A percentile compares a stretch with the other conserved stretches of the same genome.
These are phyloP conservation scores for Plicaturopsis crispa DNA, from an alignment of 768 basidiomycete genomes.

Conservation along the genomic window DNA sequence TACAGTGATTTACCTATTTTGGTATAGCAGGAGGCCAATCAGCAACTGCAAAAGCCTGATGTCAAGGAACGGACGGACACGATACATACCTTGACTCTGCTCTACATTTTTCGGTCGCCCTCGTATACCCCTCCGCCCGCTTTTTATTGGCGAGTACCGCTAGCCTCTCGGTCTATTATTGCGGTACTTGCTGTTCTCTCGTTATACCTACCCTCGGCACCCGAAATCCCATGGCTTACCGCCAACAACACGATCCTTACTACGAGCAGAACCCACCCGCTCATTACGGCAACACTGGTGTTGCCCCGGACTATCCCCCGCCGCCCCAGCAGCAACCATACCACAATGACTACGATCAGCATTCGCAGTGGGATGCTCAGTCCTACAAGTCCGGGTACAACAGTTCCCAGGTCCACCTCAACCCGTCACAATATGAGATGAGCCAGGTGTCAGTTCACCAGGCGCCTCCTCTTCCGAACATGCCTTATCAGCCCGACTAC, in stretches of 20 bases:
- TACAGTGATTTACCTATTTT: too few species aligned
- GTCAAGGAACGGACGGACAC: too few species aligned
- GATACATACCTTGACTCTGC: too few species aligned
- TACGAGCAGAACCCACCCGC: conserved; percentile 20
- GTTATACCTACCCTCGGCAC: too few species aligned
- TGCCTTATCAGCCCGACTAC: conserved; percentile 48
- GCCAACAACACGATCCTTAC: conserved; percentile 43
- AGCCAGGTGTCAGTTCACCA: conserved; percentile 32
- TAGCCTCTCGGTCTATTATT: too few species aligned
- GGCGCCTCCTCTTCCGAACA: conserved; percentile 46
- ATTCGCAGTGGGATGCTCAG: conserved; percentile 40
- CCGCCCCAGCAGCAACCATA: conserved; percentile 13
- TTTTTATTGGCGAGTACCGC: conserved; percentile 2
- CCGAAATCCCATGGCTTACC: conserved; percentile 62
- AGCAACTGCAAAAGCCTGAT: too few species aligned
- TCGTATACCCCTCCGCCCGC: neutral
- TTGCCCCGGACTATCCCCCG: conserved; percentile 29
- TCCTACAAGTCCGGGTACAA: conserved; percentile 59
- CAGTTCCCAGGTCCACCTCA: conserved; percentile 69
- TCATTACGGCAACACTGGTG: conserved; percentile 18
- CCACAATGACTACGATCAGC: conserved; percentile 18
- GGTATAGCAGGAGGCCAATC: too few species aligned
- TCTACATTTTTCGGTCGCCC: too few species aligned
- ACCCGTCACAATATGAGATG: conserved; percentile 52
- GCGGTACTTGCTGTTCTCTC: neutral